Percentiles rank a stretch among this genome's conserved stretches.
Conservation (phyloP, 139 green algal species). For the Cymbomonas tetramitiformis region DNA sequence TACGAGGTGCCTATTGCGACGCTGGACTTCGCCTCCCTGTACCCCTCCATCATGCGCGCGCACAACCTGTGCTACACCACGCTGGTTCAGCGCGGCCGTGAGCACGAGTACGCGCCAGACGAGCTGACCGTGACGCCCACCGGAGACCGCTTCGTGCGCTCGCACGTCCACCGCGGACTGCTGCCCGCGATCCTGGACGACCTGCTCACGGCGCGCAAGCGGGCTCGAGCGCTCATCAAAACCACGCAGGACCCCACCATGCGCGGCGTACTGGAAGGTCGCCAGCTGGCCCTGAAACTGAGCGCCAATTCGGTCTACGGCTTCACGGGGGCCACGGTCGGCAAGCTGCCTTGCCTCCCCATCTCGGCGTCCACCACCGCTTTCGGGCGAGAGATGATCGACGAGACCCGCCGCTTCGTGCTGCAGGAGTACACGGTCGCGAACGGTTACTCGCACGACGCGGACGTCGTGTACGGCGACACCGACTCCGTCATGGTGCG, state of each 20-base stretch:
- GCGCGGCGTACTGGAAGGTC: slow-evolving; percentile 57
- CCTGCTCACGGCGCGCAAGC: slow-evolving; percentile 55
- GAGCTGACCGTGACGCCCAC: too few relatives aligned
- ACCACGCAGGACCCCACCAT: slow-evolving; percentile 48
- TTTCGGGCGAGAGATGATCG: slow-evolving; percentile 73
- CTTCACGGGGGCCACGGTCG: slow-evolving; percentile 83
- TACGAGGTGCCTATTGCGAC: slow-evolving; percentile 94
- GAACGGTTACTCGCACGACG: slow-evolving; percentile 43
- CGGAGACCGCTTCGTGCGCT: slow-evolving; percentile 14
- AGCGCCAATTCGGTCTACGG: slow-evolving; percentile 94
- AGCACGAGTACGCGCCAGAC: neutral
- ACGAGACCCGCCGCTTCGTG: too few relatives aligned
- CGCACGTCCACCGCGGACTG: too few relatives aligned
- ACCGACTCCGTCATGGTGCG: slow-evolving; percentile 93
- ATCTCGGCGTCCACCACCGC: slow-evolving; percentile 86
- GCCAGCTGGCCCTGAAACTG: slow-evolving; percentile 88
- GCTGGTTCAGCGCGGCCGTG: slow-evolving; percentile 40
- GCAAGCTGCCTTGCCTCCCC: slow-evolving; percentile 79
- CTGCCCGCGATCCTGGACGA: slow-evolving; percentile 33
- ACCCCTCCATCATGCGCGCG: slow-evolving; percentile 98
- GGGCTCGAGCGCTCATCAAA: slow-evolving; percentile 70
- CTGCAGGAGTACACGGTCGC: slow-evolving; percentile 85
- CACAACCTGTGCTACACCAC: slow-evolving; percentile 99
- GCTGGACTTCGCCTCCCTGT: slow-evolving; percentile 97
- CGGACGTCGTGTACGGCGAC: slow-evolving; percentile 86